Evolutionary conservation across 1,284 basidiomycete species (phyloP).

Genomic region (Pseudozyma hubeiensis): DNA sequence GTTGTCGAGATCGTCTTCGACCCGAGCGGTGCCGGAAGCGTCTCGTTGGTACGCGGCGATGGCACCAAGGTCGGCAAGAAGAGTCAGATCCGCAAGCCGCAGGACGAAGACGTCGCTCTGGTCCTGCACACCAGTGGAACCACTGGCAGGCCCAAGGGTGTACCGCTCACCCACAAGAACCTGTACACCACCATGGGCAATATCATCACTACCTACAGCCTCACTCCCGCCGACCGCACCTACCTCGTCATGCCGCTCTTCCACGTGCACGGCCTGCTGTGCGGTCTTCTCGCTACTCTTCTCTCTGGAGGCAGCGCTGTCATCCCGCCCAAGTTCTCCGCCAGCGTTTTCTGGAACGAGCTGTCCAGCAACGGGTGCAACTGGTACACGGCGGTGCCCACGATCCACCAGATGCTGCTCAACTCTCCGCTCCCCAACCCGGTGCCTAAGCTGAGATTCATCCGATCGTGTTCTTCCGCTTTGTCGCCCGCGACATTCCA

Average conservation of each 20-base stretch:
- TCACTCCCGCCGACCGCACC: conserved; percentile 71
- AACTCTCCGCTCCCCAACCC: conserved; percentile 68
- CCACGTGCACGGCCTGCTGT: conserved; percentile 77
- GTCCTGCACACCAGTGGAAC: conserved; percentile 75
- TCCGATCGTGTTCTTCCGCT: conserved; percentile 71
- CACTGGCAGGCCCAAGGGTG: conserved; percentile 74
- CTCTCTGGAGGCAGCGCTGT: conserved; percentile 75
- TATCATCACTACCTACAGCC: conserved; percentile 71
- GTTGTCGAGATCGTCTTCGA: conserved; percentile 66
- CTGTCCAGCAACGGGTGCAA: conserved; percentile 66
- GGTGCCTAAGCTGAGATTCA: conserved; percentile 71
- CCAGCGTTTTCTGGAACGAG: conserved; percentile 75
- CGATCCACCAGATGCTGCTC: conserved; percentile 72
- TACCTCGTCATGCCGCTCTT: conserved; percentile 78
- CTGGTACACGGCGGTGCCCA: conserved; percentile 70
- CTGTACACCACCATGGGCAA: conserved; percentile 75
- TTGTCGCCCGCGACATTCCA: conserved; percentile 71
- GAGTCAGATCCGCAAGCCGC: conserved; percentile 34
- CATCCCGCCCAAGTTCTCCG: conserved; percentile 75
- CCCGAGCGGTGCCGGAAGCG: conserved; percentile 27
- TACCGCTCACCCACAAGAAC: conserved; percentile 75
- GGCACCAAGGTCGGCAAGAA: conserved; percentile 35
- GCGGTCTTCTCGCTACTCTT: conserved; percentile 75
- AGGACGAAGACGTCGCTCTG: conserved; percentile 70
- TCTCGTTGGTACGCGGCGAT: conserved; percentile 46